Base-by-base conservation (phyloP, 2,329 filamentous ascomycete species). In the Gliomastix tumulicola region DNA sequence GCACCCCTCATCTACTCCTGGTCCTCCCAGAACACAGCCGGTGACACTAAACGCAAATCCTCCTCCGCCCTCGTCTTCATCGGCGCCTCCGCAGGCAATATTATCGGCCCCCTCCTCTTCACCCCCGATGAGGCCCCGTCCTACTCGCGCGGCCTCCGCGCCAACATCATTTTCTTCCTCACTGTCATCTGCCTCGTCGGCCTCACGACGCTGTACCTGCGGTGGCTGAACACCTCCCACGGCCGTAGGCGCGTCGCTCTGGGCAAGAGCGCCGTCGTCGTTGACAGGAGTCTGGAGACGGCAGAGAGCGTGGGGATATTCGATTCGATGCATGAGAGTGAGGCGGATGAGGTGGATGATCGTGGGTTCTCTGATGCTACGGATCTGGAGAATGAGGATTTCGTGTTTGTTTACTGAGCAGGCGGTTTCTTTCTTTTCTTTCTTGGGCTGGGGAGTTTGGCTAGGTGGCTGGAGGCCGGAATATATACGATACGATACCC, bases 1-100 rank as follows among this genome's bases (percentile, higher is more conserved):
- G 57, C 78, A 4, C 78, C 75, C 0, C 55, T 80, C 21, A 72
- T 80, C 28, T 79, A 76, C 44, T 71, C 72, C 0, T 79, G 74
- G 74, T 74, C 71, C 3, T 65, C 71, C 3, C 73, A 76, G 41
- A 81, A 82, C 44, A 80, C 80, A 0, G 80, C 74, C 1, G 80
- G 81, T 2, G 79, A 84, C 49, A 84, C 80, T 0, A 85, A 85
- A 56, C 75, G 76, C 43, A 84, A 83, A 49, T 71, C 74, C 9
- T 80, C 74, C 0, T 82, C 78, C 0, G 78, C 71, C 11, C 64
- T 82, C 7, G 62, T 84, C 2, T 80, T 84, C 47, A 68, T 84
- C 32, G 77, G 79, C 5, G 73, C 79, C 40, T 81, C 73, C 35
- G 71, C 71, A 2, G 81, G 80, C 6, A 84, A 85, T 45, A 75